These are phyloP conservation scores for Coix lacrymajobi DNA, from an alignment of 176 grass and related monocot genomes.

Conservation along the genomic window DNA sequence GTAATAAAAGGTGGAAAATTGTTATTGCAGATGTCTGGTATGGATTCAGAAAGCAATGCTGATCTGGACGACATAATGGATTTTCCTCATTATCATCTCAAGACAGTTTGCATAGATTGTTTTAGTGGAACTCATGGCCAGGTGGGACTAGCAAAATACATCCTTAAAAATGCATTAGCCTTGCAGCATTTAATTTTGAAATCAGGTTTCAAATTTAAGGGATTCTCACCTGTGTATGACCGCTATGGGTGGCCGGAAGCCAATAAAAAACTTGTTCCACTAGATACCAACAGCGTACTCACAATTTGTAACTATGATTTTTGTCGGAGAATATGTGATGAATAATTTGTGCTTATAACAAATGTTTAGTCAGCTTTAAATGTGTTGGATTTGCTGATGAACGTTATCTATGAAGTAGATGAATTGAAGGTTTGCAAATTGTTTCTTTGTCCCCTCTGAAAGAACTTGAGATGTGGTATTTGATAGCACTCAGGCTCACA, in stretches of 20 bases:
- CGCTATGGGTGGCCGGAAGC: not conserved
- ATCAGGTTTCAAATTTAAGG: not conserved
- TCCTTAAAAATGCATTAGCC: not conserved
- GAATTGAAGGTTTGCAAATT: too few relatives aligned
- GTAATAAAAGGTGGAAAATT: not conserved
- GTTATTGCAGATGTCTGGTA: not conserved
- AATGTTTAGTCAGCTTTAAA: too few relatives aligned
- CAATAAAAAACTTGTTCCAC: not conserved
- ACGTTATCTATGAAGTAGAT: too few relatives aligned
- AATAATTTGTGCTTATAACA: too few relatives aligned
- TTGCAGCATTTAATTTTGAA: not conserved
- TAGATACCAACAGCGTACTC: not conserved
- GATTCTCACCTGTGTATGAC: not conserved
- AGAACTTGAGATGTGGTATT: too few relatives aligned
- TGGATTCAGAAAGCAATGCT: not conserved
- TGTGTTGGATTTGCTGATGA: too few relatives aligned
- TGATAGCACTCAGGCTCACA: too few relatives aligned
- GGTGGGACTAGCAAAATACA: not conserved
- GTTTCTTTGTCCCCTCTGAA: too few relatives aligned
- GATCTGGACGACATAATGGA: not conserved
- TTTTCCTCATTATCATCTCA: not conserved
- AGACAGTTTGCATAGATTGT: not conserved
- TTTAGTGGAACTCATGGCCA: not conserved
- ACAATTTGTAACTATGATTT: not conserved
- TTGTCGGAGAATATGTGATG: too few relatives aligned